Conservation (phyloP, 768 basidiomycete genomes). For the Russula virescens region DNA sequence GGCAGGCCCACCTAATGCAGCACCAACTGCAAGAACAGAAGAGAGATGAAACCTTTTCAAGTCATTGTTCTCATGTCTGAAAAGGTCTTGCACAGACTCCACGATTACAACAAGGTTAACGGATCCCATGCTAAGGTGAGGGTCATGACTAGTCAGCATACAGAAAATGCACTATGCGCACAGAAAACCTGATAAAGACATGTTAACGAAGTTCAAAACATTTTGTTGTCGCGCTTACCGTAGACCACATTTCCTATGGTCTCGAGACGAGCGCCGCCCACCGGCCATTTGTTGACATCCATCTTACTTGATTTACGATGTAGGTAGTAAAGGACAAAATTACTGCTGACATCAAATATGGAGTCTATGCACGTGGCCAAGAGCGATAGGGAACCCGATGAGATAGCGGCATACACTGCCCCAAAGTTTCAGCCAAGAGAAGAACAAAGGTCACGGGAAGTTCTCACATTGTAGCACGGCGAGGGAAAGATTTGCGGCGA, state of each 20-base stretch:
- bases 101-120: slow-evolving; percentile 91
- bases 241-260: slow-evolving; percentile 88
- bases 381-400: slow-evolving; percentile 75
- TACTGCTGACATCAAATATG: slow-evolving; percentile 78
- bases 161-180: slow-evolving; percentile 27
- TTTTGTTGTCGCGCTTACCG: slow-evolving; percentile 37
- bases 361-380: slow-evolving; percentile 90
- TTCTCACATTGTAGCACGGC: slow-evolving; percentile 64
- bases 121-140: slow-evolving; percentile 67
- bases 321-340: slow-evolving; percentile 72
- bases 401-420: slow-evolving; percentile 87
- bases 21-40: slow-evolving; percentile 75
- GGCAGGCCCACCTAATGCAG: slow-evolving; percentile 61
- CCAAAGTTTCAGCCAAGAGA: slow-evolving; percentile 4
- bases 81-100: slow-evolving; percentile 71
- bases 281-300: slow-evolving; percentile 86
- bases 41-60: slow-evolving; percentile 68
- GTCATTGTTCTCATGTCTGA: slow-evolving; percentile 49
- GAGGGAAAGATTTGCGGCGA: slow-evolving; percentile 69
- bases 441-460: neutral
- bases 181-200: slow-evolving; percentile 42
- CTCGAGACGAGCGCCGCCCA: slow-evolving; percentile 84
- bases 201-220: neutral
- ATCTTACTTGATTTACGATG: slow-evolving; percentile 66
- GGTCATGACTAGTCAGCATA: neutral